These are phyloP conservation scores for Boletus sp. DNA, from an alignment of 768 basidiomycete genomes.

Conservation along the genomic window DNA sequence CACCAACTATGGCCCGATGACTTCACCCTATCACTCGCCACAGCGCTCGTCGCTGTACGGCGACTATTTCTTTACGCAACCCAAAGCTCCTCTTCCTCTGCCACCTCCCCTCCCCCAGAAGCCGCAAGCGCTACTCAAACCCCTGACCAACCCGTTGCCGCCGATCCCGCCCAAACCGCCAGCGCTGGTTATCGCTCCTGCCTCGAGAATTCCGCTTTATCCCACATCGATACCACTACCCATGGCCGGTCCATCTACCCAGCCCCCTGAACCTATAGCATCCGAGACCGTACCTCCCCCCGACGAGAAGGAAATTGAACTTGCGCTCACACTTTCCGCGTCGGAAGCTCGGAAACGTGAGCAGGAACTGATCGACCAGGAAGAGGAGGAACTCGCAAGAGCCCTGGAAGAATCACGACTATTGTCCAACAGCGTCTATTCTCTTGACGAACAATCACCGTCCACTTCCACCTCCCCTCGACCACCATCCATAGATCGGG, in stretches of 20 bases:
- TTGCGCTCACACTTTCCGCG: slow-evolving; percentile 44
- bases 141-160: slow-evolving; percentile 36
- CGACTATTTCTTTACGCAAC: slow-evolving; percentile 23
- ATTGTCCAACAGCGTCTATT: slow-evolving; percentile 9
- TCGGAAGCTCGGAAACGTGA: slow-evolving; percentile 37
- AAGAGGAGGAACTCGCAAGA: slow-evolving; percentile 64
- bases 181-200: slow-evolving; percentile 9
- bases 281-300: slow-evolving; percentile 20
- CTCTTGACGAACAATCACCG: slow-evolving; percentile 3
- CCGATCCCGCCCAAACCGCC: slow-evolving; percentile 41
- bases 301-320: slow-evolving; percentile 45
- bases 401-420: slow-evolving; percentile 57
- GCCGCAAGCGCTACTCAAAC: slow-evolving; percentile 23
- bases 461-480: slow-evolving; percentile 7
- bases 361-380: slow-evolving; percentile 31
- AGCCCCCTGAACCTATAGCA: slow-evolving; percentile 1
- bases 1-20: slow-evolving; percentile 5
- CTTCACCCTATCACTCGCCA: slow-evolving; percentile 10
- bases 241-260: slow-evolving; percentile 8
- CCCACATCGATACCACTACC: slow-evolving; percentile 29
- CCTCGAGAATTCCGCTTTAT: slow-evolving; percentile 31
- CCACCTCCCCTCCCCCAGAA: slow-evolving; percentile 33
- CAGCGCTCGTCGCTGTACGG: slow-evolving; percentile 25
- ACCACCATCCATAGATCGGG: slow-evolving; percentile 11
- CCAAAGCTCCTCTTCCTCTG: slow-evolving; percentile 17